Evolutionary conservation across 768 basidiomycete species (phyloP), one percentile per base, ranked within the genome.

Genomic region (Boletus rex-veris): DNA sequence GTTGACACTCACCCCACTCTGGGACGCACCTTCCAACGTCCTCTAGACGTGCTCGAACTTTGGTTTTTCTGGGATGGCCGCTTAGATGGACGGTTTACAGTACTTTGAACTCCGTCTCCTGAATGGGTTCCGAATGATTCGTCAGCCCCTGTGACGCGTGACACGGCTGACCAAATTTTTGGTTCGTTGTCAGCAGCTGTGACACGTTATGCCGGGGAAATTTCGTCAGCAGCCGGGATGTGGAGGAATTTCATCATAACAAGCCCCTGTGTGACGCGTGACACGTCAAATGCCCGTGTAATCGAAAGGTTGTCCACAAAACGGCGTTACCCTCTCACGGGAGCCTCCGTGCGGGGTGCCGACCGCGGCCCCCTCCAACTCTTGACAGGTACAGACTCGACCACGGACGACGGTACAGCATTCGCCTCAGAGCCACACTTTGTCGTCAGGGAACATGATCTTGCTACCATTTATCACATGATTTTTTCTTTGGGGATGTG

Each of bases 281-380:
- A n/a, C n/a, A n/a, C n/a, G n/a, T n/a, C n/a, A n/a, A n/a, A n/a
- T n/a, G n/a, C n/a, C n/a, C n/a, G n/a, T n/a, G n/a, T n/a, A n/a
- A n/a, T n/a, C n/a, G n/a, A n/a, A n/a, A n/a, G n/a, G n/a, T 19
- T 19, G 28, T 60, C 71, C 14, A 62, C 80, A 24, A 83, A 85
- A 62, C 67, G 64, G 31, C 72, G 69, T 33, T 80, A 72, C 54
- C 82, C 82, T 1, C 68, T 84, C 6, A 3, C 19, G 19, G 19
- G 19, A 19, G 19, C 19, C 19, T 19, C 19, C 19, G 19, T 19
- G 75, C 79, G 26, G 26, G 5, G 26, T 26, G 26, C 26, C 6
- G 26, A 26, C 26, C 26, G n/a, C 26, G 26, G 5, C 26, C 26
- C 26, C 26, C 26, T 26, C 26, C 6, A 26, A 26, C 7, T 26